Percentiles rank a stretch among this genome's conserved stretches.
phyloP scores from a whole-genome alignment of 495 filamentous ascomycete species.

The Thozetella sp. region DNA sequence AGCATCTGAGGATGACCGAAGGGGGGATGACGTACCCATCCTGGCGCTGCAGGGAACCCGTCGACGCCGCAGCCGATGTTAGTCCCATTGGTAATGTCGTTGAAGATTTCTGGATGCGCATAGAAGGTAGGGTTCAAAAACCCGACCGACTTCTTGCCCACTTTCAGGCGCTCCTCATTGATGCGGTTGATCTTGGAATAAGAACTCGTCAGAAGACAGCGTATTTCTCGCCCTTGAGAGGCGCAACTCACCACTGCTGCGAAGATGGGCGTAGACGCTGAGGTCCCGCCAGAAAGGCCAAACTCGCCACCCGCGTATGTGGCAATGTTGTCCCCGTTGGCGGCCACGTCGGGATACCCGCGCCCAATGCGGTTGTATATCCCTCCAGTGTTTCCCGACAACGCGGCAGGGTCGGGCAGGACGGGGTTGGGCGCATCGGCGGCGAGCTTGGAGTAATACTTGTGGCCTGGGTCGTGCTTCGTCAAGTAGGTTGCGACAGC shows the following conservation, averaged over 20 bases:
- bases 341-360: constrained; percentile 62
- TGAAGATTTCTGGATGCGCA: constrained; percentile 40
- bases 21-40: constrained; percentile 33
- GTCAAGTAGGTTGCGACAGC: constrained; percentile 57
- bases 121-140: constrained; percentile 56
- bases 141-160: constrained; percentile 48
- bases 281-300: constrained; percentile 48
- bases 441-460: constrained; percentile 13
- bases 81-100: constrained; percentile 50
- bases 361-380: constrained; percentile 58
- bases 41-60: constrained; percentile 48
- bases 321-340: constrained; percentile 56
- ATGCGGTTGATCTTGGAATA: constrained; percentile 24
- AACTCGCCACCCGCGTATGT: constrained; percentile 38
- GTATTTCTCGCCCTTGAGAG: not conserved
- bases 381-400: constrained; percentile 19
- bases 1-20: not conserved
- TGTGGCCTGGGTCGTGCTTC: constrained; percentile 26
- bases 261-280: constrained; percentile 54
- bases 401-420: constrained; percentile 6
- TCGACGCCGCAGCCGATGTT: constrained; percentile 49
- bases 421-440: constrained; percentile 8
- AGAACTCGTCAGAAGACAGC: not conserved
- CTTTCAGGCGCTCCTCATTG: constrained; percentile 47
- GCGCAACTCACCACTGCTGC: constrained; percentile 48